Percentiles rank a stretch among this genome's conserved stretches.
Conservation (phyloP, 805 yeast genomes). For the Ogataea ramenticola region DNA sequence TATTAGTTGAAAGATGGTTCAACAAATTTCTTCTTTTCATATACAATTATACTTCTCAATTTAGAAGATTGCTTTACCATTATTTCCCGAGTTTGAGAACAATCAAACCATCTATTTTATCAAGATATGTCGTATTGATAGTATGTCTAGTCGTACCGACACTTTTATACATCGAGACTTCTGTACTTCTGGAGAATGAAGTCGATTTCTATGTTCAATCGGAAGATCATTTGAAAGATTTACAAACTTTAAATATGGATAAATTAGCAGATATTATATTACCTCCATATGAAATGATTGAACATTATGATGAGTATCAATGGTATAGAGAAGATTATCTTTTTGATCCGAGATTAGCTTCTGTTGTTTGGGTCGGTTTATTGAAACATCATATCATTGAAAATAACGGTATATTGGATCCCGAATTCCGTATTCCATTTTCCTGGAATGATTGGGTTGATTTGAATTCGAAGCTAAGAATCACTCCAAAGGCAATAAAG, state of each 20-base stretch:
- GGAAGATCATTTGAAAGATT: neutral
- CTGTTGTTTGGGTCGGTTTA: slow-evolving; percentile 20
- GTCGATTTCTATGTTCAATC: neutral
- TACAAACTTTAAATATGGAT: slow-evolving; percentile 9
- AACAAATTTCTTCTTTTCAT: too few species aligned
- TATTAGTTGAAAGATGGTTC: too few species aligned
- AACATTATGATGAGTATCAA: neutral
- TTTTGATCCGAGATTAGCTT: slow-evolving; percentile 27
- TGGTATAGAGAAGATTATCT: neutral
- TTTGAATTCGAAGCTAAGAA: slow-evolving; percentile 12
- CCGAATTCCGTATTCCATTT: slow-evolving; percentile 23
- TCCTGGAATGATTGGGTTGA: slow-evolving; percentile 28
- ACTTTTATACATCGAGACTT: slow-evolving; percentile 10
- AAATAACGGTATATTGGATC: slow-evolving; percentile 13
- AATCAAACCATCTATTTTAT: slow-evolving; percentile 5
- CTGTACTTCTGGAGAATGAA: neutral
- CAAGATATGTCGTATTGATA: slow-evolving; percentile 8
- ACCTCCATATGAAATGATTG: slow-evolving; percentile 40
- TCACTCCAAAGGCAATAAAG: slow-evolving; percentile 3
- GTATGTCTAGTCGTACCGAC: slow-evolving; percentile 10
- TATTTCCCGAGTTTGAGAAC: neutral
- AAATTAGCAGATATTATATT: slow-evolving; percentile 42
- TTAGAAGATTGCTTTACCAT: too few species aligned
- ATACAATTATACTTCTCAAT: too few species aligned
- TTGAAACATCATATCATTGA: slow-evolving; percentile 10